Conservation (phyloP, 768 basidiomycete genomes). For the Leucocoprinus birnbaumii region DNA sequence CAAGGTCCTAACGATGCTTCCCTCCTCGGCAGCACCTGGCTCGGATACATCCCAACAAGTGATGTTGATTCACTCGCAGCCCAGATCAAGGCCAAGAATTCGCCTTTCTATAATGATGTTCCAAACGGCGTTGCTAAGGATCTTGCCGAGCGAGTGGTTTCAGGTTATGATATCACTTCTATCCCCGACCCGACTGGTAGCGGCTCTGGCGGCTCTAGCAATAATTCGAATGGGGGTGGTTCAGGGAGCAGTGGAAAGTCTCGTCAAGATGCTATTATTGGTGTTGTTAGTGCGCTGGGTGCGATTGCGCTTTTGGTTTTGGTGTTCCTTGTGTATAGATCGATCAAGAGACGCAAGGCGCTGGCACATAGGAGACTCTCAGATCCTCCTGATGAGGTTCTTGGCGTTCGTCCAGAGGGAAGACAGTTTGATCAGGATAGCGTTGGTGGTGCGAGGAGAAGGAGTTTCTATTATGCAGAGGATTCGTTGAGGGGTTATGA, state of each 20-base stretch:
- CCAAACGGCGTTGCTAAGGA: constrained; percentile 38
- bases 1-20: constrained; percentile 39
- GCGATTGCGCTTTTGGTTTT: constrained; percentile 73
- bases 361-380: constrained; percentile 70
- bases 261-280: constrained; percentile 86
- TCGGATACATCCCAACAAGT: constrained; percentile 61
- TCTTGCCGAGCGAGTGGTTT: constrained; percentile 69
- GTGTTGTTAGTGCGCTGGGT: constrained; percentile 82
- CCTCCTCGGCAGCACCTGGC: constrained; percentile 65
- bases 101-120: constrained; percentile 61
- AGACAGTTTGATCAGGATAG: constrained; percentile 77
- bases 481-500: constrained; percentile 70
- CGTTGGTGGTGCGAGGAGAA: constrained; percentile 65
- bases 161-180: constrained; percentile 57
- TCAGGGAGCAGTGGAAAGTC: constrained; percentile 37
- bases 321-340: constrained; percentile 67
- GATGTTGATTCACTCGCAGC: constrained; percentile 59
- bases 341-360: constrained; percentile 64
- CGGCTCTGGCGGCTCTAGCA: constrained; percentile 10
- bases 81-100: constrained; percentile 58
- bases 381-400: constrained; percentile 41
- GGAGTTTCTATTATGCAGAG: constrained; percentile 87
- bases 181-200: constrained; percentile 34
- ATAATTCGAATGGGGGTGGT: constrained; percentile 21
- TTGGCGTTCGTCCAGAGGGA: constrained; percentile 56